Base-by-base conservation (phyloP, 2,329 filamentous ascomycete genomes). In the Ophiostoma tasmaniense region DNA sequence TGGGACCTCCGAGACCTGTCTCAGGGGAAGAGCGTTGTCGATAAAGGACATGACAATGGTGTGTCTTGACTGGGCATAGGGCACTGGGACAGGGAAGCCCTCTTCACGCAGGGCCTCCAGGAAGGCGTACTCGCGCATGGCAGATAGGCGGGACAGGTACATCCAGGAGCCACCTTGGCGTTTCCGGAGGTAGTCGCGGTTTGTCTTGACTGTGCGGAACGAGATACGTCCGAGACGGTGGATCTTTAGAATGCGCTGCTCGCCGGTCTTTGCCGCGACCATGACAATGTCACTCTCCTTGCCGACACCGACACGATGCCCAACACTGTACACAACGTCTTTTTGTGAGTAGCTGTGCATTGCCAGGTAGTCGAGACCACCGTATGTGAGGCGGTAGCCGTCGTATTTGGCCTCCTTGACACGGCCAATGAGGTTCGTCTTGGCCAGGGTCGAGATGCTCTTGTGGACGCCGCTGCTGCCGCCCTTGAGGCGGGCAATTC, bases 211-310 rank as follows among this genome's bases (percentile, higher is more conserved):
- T 52, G 92, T 93, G 74, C 96, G 90, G 82, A 99, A 99, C 39
- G 93, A 97, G 75, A 99, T 97, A 75, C 95, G 90, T 64, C 95
- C 95, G 3, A 99, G 85, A 64, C 95, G 89, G 80, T 99, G 95
- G 75, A 99, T 97, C 81, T 99, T 99, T 73, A 99, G 85, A 20
- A 99, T 90, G 71, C 86, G 84, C 77, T 97, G 93, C 25, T 82
- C 82, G 70, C 92, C 93, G 6, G 84, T 85, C 67, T 92, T 84
- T 75, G 93, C 88, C 68, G 95, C 94, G 66, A 97, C 93, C 70
- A 98, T 89, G 79, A 96, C 91, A 76, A 99, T 98, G 76, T 99
- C 95, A 74, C 92, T 96, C 81, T 99, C 95, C 79, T 99, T 99
- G 68, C 95, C 95, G 2, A 98, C 93, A 65, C 96, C 95, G 73